Evolutionary conservation across 192 early-diverging fungal genomes (phyloP).

Genomic region (Lobulomyces angularis): DNA sequence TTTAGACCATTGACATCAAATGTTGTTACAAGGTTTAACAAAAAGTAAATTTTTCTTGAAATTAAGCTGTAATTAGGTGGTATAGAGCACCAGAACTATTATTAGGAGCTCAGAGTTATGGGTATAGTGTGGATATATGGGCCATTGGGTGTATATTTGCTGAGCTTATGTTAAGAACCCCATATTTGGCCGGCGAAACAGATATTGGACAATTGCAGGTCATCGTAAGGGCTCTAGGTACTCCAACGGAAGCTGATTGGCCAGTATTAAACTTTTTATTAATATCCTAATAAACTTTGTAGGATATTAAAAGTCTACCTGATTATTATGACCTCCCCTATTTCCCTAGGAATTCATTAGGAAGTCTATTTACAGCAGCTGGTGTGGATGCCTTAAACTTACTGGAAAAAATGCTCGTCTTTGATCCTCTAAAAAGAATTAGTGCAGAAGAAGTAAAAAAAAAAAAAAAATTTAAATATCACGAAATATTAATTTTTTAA

Average conservation of each 20-base stretch:
- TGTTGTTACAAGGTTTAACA: constrained; percentile 67
- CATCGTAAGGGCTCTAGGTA: not conserved
- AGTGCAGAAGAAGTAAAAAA: constrained; percentile 56
- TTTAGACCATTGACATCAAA: constrained; percentile 76
- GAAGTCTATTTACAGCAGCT: constrained; percentile 71
- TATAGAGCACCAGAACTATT: constrained; percentile 93
- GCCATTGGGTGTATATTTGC: constrained; percentile 97
- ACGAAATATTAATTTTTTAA: too few relatives aligned
- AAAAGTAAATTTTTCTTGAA: not conserved
- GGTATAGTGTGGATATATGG: constrained; percentile 90
- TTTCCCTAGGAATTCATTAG: constrained; percentile 59
- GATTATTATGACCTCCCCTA: constrained; percentile 59
- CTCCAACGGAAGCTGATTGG: not conserved
- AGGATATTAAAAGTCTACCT: constrained; percentile 58
- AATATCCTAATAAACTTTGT: not conserved
- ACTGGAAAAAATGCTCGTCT: constrained; percentile 74
- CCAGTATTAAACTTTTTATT: not conserved
- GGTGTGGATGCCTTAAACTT: constrained; percentile 70
- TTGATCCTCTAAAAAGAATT: constrained; percentile 71
- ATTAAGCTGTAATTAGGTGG: constrained; percentile 45
- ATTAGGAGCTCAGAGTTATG: constrained; percentile 78
- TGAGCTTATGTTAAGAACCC: constrained; percentile 81
- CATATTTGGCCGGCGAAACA: constrained; percentile 72
- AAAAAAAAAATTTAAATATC: not conserved
- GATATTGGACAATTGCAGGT: constrained; percentile 6